A percentile compares a stretch with the other conserved stretches of the same genome.
These are phyloP conservation scores for Annulohypoxylon stygium DNA, from an alignment of 495 filamentous ascomycete species.

Conservation along the genomic window DNA sequence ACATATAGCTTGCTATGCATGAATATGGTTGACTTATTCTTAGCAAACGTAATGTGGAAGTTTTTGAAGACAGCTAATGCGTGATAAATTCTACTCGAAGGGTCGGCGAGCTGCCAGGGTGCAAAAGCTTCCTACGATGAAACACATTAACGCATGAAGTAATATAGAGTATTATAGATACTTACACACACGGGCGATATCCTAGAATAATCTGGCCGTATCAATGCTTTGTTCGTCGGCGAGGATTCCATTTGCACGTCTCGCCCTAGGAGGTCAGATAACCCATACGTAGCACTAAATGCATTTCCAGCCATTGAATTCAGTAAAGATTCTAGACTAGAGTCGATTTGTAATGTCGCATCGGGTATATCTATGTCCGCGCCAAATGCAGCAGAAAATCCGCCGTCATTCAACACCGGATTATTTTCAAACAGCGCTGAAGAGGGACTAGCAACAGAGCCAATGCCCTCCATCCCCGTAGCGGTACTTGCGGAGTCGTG, in stretches of 20 bases:
- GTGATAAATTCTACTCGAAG: slow-evolving; percentile 48
- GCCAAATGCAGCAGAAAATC: neutral
- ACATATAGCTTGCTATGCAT: slow-evolving; percentile 53
- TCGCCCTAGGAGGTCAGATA: slow-evolving; percentile 5
- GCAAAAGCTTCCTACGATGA: slow-evolving; percentile 47
- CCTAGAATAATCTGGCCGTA: slow-evolving; percentile 40
- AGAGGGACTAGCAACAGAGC: slow-evolving; percentile 11
- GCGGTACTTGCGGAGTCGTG: slow-evolving; percentile 20
- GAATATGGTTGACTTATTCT: slow-evolving; percentile 49
- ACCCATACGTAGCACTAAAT: slow-evolving; percentile 1
- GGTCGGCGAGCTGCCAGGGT: slow-evolving; percentile 54
- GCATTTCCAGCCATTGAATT: slow-evolving; percentile 13
- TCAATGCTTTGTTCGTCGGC: slow-evolving; percentile 15
- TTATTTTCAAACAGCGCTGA: slow-evolving; percentile 2
- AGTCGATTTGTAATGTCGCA: slow-evolving; percentile 23
- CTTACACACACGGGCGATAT: slow-evolving; percentile 49
- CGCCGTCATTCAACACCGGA: slow-evolving; percentile 3
- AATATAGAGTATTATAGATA: neutral
- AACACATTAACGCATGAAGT: slow-evolving; percentile 8
- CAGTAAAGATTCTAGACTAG: slow-evolving; percentile 29
- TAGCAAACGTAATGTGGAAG: slow-evolving; percentile 46
- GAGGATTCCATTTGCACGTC: slow-evolving; percentile 9
- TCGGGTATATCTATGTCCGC: slow-evolving; percentile 5
- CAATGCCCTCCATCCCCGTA: slow-evolving; percentile 14
- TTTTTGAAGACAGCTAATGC: slow-evolving; percentile 45